These are phyloP conservation scores for Sphaerulina musiva DNA, from an alignment of 2,329 filamentous ascomycete species.

Conservation along the genomic window DNA sequence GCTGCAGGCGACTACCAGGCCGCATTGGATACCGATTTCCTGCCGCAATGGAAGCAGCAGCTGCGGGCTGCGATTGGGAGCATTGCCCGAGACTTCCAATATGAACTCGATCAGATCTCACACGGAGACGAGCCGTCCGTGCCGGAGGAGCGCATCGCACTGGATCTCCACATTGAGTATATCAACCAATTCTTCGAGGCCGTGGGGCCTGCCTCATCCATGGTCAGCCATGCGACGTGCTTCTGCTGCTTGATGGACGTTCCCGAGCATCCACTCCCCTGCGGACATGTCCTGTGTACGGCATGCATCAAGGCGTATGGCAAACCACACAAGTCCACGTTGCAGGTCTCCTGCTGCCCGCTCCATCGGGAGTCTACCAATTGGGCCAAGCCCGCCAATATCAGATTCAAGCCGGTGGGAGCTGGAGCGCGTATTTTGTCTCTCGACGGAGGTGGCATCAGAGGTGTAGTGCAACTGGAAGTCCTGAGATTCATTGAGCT, in stretches of 20 bases:
- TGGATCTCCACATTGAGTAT: constrained; percentile 29
- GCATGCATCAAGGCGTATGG: constrained; percentile 36
- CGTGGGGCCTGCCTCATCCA: constrained; percentile 34
- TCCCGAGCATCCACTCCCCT: constrained; percentile 41
- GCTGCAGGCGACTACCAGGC: constrained; percentile 39
- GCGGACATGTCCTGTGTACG: constrained; percentile 44
- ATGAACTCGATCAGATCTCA: constrained; percentile 28
- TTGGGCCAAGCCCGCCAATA: constrained; percentile 33
- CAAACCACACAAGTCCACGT: constrained; percentile 26
- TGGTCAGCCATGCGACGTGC: constrained; percentile 37
- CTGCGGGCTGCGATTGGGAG: constrained; percentile 27
- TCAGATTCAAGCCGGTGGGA: constrained; percentile 27
- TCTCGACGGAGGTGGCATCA: constrained; percentile 40
- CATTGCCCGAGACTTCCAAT: constrained; percentile 30
- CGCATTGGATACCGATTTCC: constrained; percentile 31
- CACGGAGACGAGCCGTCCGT: constrained; percentile 26
- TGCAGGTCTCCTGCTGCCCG: constrained; percentile 33
- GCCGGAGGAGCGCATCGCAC: constrained; percentile 29
- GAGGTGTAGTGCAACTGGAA: constrained; percentile 43
- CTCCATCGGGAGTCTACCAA: constrained; percentile 29
- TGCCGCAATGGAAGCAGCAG: constrained; percentile 28
- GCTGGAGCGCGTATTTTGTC: constrained; percentile 29
- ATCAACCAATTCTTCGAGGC: constrained; percentile 36
- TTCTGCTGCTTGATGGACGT: constrained; percentile 43
- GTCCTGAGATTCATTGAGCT: constrained; percentile 39